Base-by-base conservation (phyloP, 2,329 filamentous ascomycete genomes). In the Apiospora arundinis region DNA sequence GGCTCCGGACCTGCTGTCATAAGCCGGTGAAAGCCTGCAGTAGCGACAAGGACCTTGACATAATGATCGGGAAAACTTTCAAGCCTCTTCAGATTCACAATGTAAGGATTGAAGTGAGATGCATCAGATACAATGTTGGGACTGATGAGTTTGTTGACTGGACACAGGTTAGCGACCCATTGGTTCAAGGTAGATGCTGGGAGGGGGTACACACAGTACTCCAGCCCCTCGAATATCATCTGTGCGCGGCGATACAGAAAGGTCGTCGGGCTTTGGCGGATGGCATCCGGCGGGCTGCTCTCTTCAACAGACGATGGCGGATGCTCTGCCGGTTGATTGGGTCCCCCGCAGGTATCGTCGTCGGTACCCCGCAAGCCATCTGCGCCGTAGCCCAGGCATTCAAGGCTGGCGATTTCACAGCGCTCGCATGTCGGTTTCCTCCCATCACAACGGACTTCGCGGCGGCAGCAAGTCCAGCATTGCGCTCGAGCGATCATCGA, bases 91-190 rank as follows among this genome's bases (percentile, higher is more conserved):
- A 73, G 11, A 40, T 73, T 70, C 45, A 73, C 70, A 18, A 56
- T 67, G 67, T 73, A 73, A 1, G 72, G 70, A 32, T 72, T 73
- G 45, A 72, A 73, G 45, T 73, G 72, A 21, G 68, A 60, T 48
- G 69, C 68, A 44, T 72, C 66, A 4, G 48, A 72, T 4, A 73
- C 45, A 16, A 73, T 56, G 32, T 72, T 69, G 14, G 68, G 65
- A 37, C 72, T 70, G 32, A 73, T 69, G 42, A 72, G 69, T 12
- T 73, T 69, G 65, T 73, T 73, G 67, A 72, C 70, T 73, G 23
- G 9, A 16, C 12, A 21, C 21, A 23, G 14, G 18, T 70, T 67
- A 68, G 63, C 23, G 2, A 70, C 37, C 37, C 2, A 12, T 45
- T 28, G 14, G 14, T 23, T 9, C 32, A 49, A 40, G 40, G 9